These are phyloP conservation scores for Mimosa pudica DNA, from an alignment of 306 rosid species.

Conservation along the genomic window DNA sequence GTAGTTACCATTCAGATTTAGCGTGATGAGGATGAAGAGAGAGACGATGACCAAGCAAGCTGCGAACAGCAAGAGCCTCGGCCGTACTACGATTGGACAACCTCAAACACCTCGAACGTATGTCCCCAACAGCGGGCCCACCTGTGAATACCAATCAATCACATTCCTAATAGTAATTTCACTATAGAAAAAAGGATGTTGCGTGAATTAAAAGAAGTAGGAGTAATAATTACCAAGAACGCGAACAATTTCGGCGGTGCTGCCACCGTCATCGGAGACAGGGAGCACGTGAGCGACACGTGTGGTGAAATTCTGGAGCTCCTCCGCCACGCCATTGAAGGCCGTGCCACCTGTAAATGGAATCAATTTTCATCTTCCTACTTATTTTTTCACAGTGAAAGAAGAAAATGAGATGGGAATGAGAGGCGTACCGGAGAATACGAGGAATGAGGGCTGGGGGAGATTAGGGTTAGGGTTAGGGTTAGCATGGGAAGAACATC, in stretches of 20 bases:
- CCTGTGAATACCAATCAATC: slow-evolving; percentile 45
- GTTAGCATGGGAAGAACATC: slow-evolving; percentile 47
- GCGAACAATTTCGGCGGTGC: slow-evolving; percentile 96
- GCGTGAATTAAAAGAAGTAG: too few species aligned
- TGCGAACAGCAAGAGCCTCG: slow-evolving; percentile 89
- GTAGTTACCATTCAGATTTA: slow-evolving; percentile 73
- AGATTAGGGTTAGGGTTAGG: slow-evolving; percentile 44
- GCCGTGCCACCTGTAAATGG: slow-evolving; percentile 74
- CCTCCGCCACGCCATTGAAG: slow-evolving; percentile 87
- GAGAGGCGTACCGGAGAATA: slow-evolving; percentile 61
- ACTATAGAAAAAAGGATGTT: too few species aligned
- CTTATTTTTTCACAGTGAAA: too few species aligned
- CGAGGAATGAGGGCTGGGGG: slow-evolving; percentile 66
- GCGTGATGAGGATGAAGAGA: slow-evolving; percentile 61
- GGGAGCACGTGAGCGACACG: slow-evolving; percentile 98
- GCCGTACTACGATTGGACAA: slow-evolving; percentile 81
- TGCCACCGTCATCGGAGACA: slow-evolving; percentile 95
- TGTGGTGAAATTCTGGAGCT: slow-evolving; percentile 72
- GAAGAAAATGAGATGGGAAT: not conserved
- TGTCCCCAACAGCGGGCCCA: slow-evolving; percentile 98
- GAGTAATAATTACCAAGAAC: slow-evolving; percentile 60
- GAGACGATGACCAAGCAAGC: slow-evolving; percentile 85
- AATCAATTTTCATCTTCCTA: too few species aligned
- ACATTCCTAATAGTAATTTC: slow-evolving; percentile 22
- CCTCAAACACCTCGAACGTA: slow-evolving; percentile 92